Conservation (phyloP, 306 rosid species). For the Fragaria iinumae region DNA sequence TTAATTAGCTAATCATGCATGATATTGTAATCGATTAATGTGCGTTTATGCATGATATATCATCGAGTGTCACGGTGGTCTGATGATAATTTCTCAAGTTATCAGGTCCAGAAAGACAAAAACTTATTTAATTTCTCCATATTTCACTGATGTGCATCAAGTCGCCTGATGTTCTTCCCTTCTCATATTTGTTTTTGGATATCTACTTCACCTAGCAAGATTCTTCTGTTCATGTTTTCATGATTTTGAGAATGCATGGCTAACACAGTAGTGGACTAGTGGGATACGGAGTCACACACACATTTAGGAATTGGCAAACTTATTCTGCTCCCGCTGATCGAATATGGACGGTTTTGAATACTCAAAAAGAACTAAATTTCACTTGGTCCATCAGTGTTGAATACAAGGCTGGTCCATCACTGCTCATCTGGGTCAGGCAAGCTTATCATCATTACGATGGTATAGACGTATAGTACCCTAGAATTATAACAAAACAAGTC, state of each 20-base stretch:
- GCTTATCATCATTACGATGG: constrained; percentile 10
- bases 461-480: neutral
- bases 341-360: neutral
- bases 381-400: neutral
- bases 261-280: too few relatives aligned
- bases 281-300: too few relatives aligned
- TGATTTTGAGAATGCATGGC: too few relatives aligned
- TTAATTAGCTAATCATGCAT: neutral
- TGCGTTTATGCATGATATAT: neutral
- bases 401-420: neutral
- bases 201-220: too few relatives aligned
- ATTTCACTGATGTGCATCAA: too few relatives aligned
- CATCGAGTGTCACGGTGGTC: neutral
- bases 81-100: neutral
- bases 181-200: too few relatives aligned
- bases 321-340: too few relatives aligned
- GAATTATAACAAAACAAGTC: neutral
- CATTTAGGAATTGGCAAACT: neutral
- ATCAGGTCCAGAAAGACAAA: too few relatives aligned
- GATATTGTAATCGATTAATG: neutral
- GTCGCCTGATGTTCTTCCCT: too few relatives aligned
- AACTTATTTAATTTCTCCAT: too few relatives aligned
- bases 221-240: too few relatives aligned
- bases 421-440: neutral
- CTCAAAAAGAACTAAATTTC: neutral